phyloP scores from a whole-genome alignment of 2,329 filamentous ascomycete genomes.

The Coniella lustricola region DNA sequence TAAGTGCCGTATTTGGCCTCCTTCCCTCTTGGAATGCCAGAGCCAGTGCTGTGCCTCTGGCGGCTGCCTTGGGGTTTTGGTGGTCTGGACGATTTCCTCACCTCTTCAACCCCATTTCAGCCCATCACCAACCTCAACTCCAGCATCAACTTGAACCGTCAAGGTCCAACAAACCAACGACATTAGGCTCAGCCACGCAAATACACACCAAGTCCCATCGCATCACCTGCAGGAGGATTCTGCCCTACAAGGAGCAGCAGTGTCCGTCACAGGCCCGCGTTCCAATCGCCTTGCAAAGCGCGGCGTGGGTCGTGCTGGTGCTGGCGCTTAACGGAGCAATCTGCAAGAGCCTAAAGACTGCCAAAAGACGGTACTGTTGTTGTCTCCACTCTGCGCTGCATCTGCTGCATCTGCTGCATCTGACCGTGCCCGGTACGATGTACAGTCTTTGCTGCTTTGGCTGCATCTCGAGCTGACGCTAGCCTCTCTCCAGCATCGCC shows the following conservation, averaged over 20 bases:
- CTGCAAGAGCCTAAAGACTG: not conserved
- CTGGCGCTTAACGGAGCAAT: conserved; percentile 1
- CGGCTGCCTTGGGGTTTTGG: no score
- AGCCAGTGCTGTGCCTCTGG: no score
- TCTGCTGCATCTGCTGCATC: not conserved
- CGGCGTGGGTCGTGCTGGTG: not conserved
- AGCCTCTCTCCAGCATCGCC: conserved; percentile 15
- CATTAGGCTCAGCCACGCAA: no score
- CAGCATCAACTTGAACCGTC: no score
- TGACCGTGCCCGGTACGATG: no score
- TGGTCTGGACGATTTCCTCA: no score
- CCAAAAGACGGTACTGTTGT: not conserved
- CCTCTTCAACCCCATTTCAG: no score
- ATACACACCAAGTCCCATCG: not conserved
- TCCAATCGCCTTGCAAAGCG: not conserved
- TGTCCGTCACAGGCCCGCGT: not conserved
- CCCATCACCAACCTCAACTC: no score
- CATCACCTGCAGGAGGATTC: not conserved
- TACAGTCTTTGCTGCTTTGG: conserved; percentile 1
- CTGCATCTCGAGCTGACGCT: conserved; percentile 16
- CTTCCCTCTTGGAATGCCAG: no score
- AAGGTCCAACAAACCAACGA: no score
- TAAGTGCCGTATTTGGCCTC: no score
- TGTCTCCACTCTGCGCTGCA: not conserved
- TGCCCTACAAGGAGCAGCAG: not conserved